Evolutionary conservation across 257 asterid genomes (phyloP).

Genomic region (Voacanga thouarsii): DNA sequence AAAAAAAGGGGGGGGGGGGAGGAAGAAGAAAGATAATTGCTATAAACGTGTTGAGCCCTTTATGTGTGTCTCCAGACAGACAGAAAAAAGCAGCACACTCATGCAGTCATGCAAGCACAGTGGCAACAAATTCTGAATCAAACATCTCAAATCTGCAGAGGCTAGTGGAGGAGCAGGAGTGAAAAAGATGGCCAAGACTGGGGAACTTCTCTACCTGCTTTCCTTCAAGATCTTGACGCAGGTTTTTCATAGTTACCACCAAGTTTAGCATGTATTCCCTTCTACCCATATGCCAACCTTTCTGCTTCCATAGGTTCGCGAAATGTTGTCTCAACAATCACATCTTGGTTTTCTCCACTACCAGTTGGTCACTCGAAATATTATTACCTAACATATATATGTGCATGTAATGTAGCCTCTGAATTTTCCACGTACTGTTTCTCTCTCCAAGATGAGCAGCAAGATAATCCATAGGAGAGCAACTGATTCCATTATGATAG

Average conservation of each 20-base stretch:
- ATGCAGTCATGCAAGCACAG: not conserved
- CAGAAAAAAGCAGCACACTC: not conserved
- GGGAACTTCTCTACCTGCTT: not conserved
- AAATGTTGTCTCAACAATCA: too few species aligned
- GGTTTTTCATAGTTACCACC: not conserved
- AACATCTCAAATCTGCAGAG: not conserved
- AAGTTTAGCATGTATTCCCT: too few species aligned
- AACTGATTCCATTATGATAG: conserved; percentile 3
- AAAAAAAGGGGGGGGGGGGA: too few species aligned
- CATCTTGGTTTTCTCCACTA: too few species aligned
- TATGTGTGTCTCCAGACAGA: not conserved
- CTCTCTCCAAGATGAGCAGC: not conserved
- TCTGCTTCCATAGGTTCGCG: not conserved
- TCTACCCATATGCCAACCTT: not conserved
- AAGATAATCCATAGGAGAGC: not conserved
- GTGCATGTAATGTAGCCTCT: not conserved
- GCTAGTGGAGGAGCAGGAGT: not conserved
- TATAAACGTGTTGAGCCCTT: too few species aligned
- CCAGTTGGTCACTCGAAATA: too few species aligned
- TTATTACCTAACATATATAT: not conserved
- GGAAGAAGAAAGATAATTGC: too few species aligned
- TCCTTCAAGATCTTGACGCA: not conserved
- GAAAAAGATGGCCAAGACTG: not conserved
- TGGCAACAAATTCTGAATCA: conserved; percentile 2
- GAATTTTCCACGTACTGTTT: not conserved